phyloP scores from a whole-genome alignment of 2,329 filamentous ascomycete species.

The Biscogniauxia mediterranea region DNA sequence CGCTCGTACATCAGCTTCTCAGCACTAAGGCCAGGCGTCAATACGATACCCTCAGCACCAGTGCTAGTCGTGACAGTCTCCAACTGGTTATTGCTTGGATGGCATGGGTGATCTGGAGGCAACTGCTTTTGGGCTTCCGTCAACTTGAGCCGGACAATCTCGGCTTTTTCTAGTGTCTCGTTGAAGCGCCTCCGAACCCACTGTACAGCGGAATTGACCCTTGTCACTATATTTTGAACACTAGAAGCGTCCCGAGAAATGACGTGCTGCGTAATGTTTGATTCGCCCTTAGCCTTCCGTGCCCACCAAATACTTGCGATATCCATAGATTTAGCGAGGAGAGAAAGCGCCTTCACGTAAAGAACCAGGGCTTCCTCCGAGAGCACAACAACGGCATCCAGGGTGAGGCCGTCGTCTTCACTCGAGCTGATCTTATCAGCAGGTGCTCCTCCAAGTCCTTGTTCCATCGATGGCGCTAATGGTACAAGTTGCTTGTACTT shows the following conservation, averaged over 20 bases:
- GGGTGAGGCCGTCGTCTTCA: constrained; percentile 76
- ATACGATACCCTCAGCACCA: constrained; percentile 73
- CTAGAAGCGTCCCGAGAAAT: constrained; percentile 41
- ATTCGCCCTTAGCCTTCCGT: constrained; percentile 68
- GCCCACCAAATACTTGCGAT: constrained; percentile 92
- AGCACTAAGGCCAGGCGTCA: constrained; percentile 87
- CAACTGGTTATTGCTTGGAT: constrained; percentile 73
- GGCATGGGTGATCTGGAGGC: constrained; percentile 79
- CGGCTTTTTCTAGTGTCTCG: constrained; percentile 93
- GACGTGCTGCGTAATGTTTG: constrained; percentile 40
- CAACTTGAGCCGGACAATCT: constrained; percentile 86
- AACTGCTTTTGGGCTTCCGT: constrained; percentile 81
- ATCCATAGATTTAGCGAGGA: constrained; percentile 93
- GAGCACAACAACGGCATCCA: constrained; percentile 80
- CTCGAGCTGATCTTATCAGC: constrained; percentile 52
- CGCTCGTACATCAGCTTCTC: constrained; percentile 98
- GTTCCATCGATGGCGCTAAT: constrained; percentile 73
- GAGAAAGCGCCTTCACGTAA: constrained; percentile 89
- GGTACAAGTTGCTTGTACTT: constrained; percentile 98
- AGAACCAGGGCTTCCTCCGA: constrained; percentile 94
- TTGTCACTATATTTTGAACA: constrained; percentile 55
- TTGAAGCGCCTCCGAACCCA: constrained; percentile 96
- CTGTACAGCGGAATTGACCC: constrained; percentile 91
- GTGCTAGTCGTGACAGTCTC: constrained; percentile 57
- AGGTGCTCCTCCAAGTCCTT: constrained; percentile 63